phyloP scores from a whole-genome alignment of 768 basidiomycete species.

The Leucocoprinus leucothites region DNA sequence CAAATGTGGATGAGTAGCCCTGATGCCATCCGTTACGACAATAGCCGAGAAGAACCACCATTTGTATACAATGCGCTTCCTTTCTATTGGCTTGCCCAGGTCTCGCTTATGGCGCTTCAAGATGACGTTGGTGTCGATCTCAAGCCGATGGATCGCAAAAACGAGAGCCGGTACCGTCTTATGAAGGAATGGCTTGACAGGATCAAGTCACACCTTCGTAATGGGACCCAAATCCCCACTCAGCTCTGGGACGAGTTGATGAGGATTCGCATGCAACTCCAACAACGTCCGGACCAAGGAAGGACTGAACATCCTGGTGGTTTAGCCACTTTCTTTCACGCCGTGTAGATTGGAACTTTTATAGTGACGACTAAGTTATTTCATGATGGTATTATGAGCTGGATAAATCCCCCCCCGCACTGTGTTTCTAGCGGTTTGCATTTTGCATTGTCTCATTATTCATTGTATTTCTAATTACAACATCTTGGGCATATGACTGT shows the following conservation, averaged over 20 bases:
- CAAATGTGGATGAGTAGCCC: slow-evolving; percentile 48
- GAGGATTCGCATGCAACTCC: slow-evolving; percentile 30
- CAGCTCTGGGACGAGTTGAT: slow-evolving; percentile 47
- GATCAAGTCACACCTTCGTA: slow-evolving; percentile 43
- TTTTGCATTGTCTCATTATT: not conserved
- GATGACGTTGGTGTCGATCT: slow-evolving; percentile 32
- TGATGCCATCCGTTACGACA: slow-evolving; percentile 26
- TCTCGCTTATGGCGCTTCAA: slow-evolving; percentile 49
- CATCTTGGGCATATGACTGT: not conserved
- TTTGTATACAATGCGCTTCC: slow-evolving; percentile 47
- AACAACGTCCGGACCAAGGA: slow-evolving; percentile 8
- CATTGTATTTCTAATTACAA: slow-evolving; percentile 10
- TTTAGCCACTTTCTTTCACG: slow-evolving; percentile 1
- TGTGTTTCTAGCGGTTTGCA: not conserved
- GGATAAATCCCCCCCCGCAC: not conserved
- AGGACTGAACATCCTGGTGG: slow-evolving; percentile 1
- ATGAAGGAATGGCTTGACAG: slow-evolving; percentile 50
- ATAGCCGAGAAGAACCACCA: slow-evolving; percentile 27
- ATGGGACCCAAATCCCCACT: slow-evolving; percentile 39
- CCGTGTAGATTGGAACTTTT: not conserved
- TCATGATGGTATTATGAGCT: not conserved
- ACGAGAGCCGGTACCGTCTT: slow-evolving; percentile 39
- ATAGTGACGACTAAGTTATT: slow-evolving; percentile 9
- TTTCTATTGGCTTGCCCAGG: slow-evolving; percentile 63
- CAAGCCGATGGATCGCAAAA: slow-evolving; percentile 13